Conservation (phyloP, 2,329 filamentous ascomycete species). For the Taxawa tesnikishii region DNA sequence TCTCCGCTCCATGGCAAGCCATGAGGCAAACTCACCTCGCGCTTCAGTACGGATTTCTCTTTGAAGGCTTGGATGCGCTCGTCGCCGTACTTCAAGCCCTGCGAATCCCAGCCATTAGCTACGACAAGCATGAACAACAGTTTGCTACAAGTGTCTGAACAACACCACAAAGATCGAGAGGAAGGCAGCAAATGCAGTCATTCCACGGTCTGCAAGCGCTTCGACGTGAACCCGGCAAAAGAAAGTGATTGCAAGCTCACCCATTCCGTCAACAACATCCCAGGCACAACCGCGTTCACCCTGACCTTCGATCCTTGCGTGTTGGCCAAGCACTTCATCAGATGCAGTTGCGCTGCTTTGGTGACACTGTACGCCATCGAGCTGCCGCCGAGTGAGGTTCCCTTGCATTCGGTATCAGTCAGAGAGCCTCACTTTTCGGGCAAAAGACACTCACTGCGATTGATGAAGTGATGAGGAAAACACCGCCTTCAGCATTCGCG, state of each 20-base stretch:
- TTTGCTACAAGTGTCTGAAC: too few species aligned
- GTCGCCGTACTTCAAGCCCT: conserved; percentile 42
- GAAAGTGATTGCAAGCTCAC: too few species aligned
- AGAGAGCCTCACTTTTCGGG: too few species aligned
- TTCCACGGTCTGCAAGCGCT: too few species aligned
- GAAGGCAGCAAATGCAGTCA: too few species aligned
- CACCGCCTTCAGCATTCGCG: conserved; percentile 42
- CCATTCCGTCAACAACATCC: conserved; percentile 58
- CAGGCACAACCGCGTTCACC: conserved; percentile 53
- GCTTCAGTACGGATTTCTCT: conserved; percentile 48
- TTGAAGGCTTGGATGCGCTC: conserved; percentile 44
- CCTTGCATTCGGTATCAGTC: conserved; percentile 19
- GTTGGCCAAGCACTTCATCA: conserved; percentile 52
- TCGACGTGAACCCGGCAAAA: too few species aligned
- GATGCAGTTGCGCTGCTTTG: conserved; percentile 59
- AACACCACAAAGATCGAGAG: too few species aligned
- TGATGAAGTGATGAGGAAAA: conserved; percentile 51
- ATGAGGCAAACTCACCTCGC: conserved; percentile 29
- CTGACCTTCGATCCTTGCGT: conserved; percentile 51
- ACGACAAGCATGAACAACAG: too few species aligned
- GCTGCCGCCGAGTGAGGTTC: conserved; percentile 38
- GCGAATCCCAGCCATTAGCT: too few species aligned
- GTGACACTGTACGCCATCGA: conserved; percentile 64
- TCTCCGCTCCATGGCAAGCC: background rate
- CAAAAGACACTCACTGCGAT: too few species aligned